phyloP scores from a whole-genome alignment of 495 filamentous ascomycete species.

The Xylaria palmicola region DNA sequence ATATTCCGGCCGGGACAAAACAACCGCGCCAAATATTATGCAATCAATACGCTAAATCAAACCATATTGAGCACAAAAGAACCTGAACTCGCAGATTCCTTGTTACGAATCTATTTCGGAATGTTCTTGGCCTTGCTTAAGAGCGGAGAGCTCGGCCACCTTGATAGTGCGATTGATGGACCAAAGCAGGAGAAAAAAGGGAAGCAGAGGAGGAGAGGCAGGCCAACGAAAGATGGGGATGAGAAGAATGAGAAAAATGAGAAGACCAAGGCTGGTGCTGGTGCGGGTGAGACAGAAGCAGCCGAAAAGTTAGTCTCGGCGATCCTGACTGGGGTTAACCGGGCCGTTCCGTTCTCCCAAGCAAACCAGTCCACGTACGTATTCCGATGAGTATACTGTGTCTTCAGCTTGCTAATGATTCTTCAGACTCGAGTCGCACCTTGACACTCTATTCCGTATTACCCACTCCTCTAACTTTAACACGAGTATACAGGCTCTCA shows the following conservation, averaged over 20 bases:
- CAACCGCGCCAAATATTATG: constrained; percentile 88
- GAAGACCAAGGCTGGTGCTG: constrained; percentile 19
- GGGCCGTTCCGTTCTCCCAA: constrained; percentile 88
- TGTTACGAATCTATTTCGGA: constrained; percentile 87
- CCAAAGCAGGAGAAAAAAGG: constrained; percentile 21
- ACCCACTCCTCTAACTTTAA: constrained; percentile 99
- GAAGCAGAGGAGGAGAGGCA: constrained; percentile 31
- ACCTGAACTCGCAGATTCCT: constrained; percentile 72
- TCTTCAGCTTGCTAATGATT: constrained; percentile 16
- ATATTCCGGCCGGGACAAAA: constrained; percentile 85
- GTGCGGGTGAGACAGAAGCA: constrained; percentile 48
- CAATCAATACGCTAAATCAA: constrained; percentile 94
- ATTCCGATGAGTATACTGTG: background rate
- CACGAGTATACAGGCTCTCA: constrained; percentile 91
- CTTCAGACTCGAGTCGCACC: constrained; percentile 73
- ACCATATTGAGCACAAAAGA: constrained; percentile 85
- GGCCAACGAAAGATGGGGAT: constrained; percentile 19
- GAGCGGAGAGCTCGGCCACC: constrained; percentile 43
- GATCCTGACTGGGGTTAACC: constrained; percentile 89
- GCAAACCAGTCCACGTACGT: constrained; percentile 71
- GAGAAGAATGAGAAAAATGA: constrained; percentile 27
- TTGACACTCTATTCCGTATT: constrained; percentile 90
- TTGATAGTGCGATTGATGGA: constrained; percentile 22
- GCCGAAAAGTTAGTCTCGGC: constrained; percentile 88
- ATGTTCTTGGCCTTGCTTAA: constrained; percentile 76